Evolutionary conservation across 2,329 filamentous ascomycete genomes (phyloP).

Genomic region (Claviceps maximensis): DNA sequence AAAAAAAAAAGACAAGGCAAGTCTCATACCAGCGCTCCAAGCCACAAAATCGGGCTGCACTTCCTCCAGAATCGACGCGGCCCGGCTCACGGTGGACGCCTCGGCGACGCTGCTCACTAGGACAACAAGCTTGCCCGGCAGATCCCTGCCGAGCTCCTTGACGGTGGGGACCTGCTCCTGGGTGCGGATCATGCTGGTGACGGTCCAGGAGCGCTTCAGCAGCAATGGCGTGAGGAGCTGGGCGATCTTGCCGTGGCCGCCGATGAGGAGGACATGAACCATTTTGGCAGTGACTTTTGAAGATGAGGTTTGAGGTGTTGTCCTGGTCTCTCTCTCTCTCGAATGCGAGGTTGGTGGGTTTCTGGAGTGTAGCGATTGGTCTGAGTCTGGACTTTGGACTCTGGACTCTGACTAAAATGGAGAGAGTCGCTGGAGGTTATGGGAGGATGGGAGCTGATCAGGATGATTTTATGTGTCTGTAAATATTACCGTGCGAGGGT

Average conservation of each 20-base stretch:
- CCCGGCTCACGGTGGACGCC: conserved; percentile 48
- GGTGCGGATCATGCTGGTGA: conserved; percentile 66
- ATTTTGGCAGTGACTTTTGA: too few relatives aligned
- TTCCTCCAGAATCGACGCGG: conserved; percentile 46
- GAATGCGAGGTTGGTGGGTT: too few relatives aligned
- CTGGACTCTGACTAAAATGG: too few relatives aligned
- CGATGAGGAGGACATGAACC: conserved; percentile 62
- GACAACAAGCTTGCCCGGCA: conserved; percentile 52
- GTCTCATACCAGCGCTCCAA: conserved; percentile 49
- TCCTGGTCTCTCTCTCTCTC: too few relatives aligned
- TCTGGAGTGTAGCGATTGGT: too few relatives aligned
- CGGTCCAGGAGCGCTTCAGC: conserved; percentile 58
- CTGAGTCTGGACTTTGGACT: too few relatives aligned
- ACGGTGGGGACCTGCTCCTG: conserved; percentile 54
- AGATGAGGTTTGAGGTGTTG: too few relatives aligned
- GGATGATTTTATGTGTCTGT: too few relatives aligned
- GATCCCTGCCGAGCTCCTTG: conserved; percentile 42
- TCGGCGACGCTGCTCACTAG: conserved; percentile 61
- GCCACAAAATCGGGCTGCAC: conserved; percentile 53
- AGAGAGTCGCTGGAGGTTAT: too few relatives aligned
- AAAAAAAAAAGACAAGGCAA: not conserved
- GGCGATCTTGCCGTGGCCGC: conserved; percentile 70
- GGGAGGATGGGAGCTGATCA: too few relatives aligned
- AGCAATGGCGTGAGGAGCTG: conserved; percentile 64
- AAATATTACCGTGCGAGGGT: too few relatives aligned